Percentiles rank a stretch among this genome's conserved stretches.
phyloP scores from a whole-genome alignment of 2,329 filamentous ascomycete genomes.

The Ustilaginoidea virens region DNA sequence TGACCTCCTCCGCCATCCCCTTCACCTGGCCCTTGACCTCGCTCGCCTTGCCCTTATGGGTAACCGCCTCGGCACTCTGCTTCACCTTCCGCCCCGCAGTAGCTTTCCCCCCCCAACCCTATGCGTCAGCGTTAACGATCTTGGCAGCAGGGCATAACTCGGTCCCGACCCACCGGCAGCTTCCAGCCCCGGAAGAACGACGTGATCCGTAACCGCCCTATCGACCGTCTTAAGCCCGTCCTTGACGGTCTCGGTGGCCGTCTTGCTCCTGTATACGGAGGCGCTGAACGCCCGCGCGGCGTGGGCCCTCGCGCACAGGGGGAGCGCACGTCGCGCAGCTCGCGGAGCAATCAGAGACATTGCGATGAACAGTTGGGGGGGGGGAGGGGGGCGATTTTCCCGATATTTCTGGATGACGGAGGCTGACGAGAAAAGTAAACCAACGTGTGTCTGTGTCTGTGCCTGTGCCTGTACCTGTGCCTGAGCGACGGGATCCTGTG shows the following conservation, averaged over 20 bases:
- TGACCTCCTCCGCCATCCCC: slow-evolving; percentile 16
- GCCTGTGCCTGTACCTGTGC: too few species aligned
- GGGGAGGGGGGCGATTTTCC: too few species aligned
- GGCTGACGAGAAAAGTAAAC: too few species aligned
- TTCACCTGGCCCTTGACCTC: slow-evolving; percentile 18
- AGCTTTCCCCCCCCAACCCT: too few species aligned
- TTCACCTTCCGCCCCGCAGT: slow-evolving; percentile 31
- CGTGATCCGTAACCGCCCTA: slow-evolving; percentile 41
- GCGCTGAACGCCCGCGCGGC: slow-evolving; percentile 36
- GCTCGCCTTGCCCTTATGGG: slow-evolving; percentile 20
- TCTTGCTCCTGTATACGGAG: slow-evolving; percentile 27
- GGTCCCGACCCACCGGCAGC: slow-evolving; percentile 30
- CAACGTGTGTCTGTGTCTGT: too few species aligned
- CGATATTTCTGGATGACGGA: too few species aligned
- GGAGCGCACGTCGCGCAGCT: slow-evolving; percentile 25
- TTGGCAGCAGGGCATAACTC: too few species aligned
- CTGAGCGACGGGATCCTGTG: too few species aligned
- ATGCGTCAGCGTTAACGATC: not conserved
- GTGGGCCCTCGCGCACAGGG: slow-evolving; percentile 21
- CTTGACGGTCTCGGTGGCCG: slow-evolving; percentile 38
- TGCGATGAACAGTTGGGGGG: slow-evolving; percentile 3
- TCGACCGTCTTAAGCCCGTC: slow-evolving; percentile 44
- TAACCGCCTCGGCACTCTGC: slow-evolving; percentile 15
- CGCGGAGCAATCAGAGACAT: slow-evolving; percentile 41
- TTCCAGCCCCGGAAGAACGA: slow-evolving; percentile 48